A percentile compares a stretch with the other conserved stretches of the same genome.
Conservation (phyloP, 139 green algal genomes). For the Chlamydomonas sphaeroides region DNA sequence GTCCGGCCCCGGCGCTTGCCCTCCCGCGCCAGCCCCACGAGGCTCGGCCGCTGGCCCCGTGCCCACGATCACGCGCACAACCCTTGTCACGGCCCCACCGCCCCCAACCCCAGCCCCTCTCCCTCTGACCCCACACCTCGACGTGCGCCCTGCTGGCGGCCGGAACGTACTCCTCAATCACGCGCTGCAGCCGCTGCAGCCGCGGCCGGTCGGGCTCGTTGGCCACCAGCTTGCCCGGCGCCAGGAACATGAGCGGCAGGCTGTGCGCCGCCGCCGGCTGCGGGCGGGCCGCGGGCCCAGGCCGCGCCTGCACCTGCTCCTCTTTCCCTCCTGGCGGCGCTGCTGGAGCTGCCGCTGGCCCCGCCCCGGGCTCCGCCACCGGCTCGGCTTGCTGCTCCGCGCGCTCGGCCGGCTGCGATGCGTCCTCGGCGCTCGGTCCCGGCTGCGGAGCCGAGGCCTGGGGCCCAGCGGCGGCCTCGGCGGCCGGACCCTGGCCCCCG, state of each 20-base stretch:
- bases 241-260: neutral
- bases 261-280: neutral
- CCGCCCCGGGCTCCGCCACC: neutral
- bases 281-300: neutral
- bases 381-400: too few relatives aligned
- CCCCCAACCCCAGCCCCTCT: too few relatives aligned
- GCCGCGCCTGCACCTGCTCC: conserved; percentile 50
- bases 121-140: conserved; percentile 11
- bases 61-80: too few relatives aligned
- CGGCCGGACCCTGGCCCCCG: too few relatives aligned
- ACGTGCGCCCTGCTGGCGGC: conserved; percentile 7
- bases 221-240: conserved; percentile 49
- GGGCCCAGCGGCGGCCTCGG: neutral
- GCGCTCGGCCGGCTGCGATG: too few relatives aligned
- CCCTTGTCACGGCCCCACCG: neutral
- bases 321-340: too few relatives aligned
- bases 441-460: neutral
- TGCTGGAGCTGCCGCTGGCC: neutral
- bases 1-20: neutral
- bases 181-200: conserved; percentile 43
- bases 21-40: neutral
- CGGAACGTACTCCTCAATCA: conserved; percentile 64
- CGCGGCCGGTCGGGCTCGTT: conserved; percentile 63
- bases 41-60: too few relatives aligned
- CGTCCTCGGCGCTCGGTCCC: too few relatives aligned